Conservation (phyloP, 495 filamentous ascomycete species). For the Apiosordaria backusii region DNA sequence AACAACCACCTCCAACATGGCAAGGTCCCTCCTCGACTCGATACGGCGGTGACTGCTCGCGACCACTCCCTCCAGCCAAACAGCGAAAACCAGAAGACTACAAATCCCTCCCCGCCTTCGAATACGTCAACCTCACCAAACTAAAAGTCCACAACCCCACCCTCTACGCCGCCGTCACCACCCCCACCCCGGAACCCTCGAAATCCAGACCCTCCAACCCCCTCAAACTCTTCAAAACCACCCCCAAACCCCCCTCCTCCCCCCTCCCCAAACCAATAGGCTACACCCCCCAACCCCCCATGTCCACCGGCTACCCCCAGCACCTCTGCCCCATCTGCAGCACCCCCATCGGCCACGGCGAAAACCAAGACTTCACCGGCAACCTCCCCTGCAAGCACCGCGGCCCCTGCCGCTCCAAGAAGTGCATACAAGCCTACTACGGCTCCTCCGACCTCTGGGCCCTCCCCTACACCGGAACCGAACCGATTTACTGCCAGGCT, state of each 20-base stretch:
- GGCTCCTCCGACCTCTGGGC: conserved; percentile 1
- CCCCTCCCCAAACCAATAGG: neutral
- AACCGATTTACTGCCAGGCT: conserved; percentile 10
- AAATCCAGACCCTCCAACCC: neutral
- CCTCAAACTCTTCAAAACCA: neutral
- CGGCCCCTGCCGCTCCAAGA: neutral
- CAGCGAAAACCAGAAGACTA: neutral
- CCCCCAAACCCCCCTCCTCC: neutral
- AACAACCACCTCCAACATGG: too few species aligned
- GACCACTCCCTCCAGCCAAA: too few species aligned
- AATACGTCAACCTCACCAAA: neutral
- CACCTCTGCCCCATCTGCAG: conserved; percentile 12
- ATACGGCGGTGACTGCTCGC: too few species aligned
- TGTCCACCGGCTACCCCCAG: neutral
- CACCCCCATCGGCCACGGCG: neutral
- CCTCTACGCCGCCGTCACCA: neutral
- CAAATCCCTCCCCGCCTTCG: neutral
- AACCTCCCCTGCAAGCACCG: conserved; percentile 13
- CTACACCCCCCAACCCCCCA: neutral
- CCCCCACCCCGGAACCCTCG: neutral
- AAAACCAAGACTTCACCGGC: conserved; percentile 12
- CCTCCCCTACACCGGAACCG: neutral
- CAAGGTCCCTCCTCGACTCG: too few species aligned
- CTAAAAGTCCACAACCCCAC: neutral
- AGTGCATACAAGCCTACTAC: conserved; percentile 11